Evolutionary conservation across 2,329 filamentous ascomycete species (phyloP).

Genomic region (Alternaria atra): DNA sequence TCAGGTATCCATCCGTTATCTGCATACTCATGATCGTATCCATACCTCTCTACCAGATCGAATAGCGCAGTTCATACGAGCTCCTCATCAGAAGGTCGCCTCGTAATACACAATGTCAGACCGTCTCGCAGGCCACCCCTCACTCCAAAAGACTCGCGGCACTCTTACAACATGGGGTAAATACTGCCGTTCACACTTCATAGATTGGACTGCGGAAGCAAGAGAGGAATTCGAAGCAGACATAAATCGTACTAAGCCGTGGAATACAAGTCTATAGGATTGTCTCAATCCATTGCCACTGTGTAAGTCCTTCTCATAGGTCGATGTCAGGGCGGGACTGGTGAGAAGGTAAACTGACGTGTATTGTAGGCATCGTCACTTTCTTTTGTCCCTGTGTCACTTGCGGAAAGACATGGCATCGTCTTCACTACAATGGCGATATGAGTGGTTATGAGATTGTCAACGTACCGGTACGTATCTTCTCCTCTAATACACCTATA

Average conservation of each 20-base stretch:
- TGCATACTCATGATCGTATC: neutral
- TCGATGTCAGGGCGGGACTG: neutral
- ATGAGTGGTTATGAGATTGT: neutral
- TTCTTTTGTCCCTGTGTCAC: conserved; percentile 8
- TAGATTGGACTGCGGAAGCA: neutral
- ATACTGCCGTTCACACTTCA: neutral
- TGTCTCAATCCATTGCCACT: conserved; percentile 5
- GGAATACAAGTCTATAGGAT: conserved; percentile 8
- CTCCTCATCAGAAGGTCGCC: neutral
- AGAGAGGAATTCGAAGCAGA: conserved; percentile 4
- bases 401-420: conserved; percentile 11
- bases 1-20: neutral
- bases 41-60: neutral
- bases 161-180: neutral
- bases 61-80: neutral
- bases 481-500: neutral
- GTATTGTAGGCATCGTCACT: conserved; percentile 1
- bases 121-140: neutral
- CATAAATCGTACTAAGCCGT: neutral
- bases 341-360: neutral
- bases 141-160: neutral
- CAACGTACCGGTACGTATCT: neutral
- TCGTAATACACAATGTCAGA: neutral
- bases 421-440: neutral
- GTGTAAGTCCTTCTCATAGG: conserved; percentile 1